Conservation (phyloP, 2,329 filamentous ascomycete genomes). For the Neocucurbitaria cava region DNA sequence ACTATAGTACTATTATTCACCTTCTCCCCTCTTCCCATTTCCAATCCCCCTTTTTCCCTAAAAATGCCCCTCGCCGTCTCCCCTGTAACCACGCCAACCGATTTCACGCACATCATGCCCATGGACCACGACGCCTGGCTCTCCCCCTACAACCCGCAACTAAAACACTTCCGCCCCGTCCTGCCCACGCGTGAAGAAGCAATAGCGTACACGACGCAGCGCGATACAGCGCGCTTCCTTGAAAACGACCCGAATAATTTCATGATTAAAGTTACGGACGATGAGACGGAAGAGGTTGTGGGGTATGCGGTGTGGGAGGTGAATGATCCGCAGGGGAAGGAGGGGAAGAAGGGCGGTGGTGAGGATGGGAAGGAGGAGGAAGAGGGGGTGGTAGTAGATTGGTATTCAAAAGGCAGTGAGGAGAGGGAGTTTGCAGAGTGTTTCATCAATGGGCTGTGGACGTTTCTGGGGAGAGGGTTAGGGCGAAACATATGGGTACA, state of each 20-base stretch:
- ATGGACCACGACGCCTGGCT: slow-evolving; percentile 30
- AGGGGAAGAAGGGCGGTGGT: slow-evolving; percentile 13
- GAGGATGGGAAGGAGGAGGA: slow-evolving; percentile 4
- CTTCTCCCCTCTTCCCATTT: neutral
- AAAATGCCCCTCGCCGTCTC: slow-evolving; percentile 6
- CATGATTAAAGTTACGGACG: slow-evolving; percentile 24
- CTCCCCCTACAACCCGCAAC: slow-evolving; percentile 31
- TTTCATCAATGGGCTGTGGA: slow-evolving; percentile 34
- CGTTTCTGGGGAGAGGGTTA: slow-evolving; percentile 23
- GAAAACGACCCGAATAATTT: slow-evolving; percentile 16
- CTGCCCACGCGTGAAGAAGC: slow-evolving; percentile 19
- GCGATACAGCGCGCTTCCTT: neutral
- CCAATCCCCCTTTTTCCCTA: slow-evolving; percentile 14
- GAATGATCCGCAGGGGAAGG: slow-evolving; percentile 16
- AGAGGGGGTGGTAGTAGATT: slow-evolving; percentile 16
- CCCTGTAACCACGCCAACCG: slow-evolving; percentile 2
- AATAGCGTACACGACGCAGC: slow-evolving; percentile 10
- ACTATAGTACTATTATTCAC: neutral
- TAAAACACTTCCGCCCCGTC: slow-evolving; percentile 33
- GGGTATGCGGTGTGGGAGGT: slow-evolving; percentile 26
- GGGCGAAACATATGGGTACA: slow-evolving; percentile 25
- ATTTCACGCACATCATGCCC: slow-evolving; percentile 21
- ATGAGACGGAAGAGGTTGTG: slow-evolving; percentile 17
- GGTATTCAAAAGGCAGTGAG: slow-evolving; percentile 28
- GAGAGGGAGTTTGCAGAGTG: slow-evolving; percentile 32